Base-by-base conservation (phyloP, 768 basidiomycete species). In the Tylopilus felleus region DNA sequence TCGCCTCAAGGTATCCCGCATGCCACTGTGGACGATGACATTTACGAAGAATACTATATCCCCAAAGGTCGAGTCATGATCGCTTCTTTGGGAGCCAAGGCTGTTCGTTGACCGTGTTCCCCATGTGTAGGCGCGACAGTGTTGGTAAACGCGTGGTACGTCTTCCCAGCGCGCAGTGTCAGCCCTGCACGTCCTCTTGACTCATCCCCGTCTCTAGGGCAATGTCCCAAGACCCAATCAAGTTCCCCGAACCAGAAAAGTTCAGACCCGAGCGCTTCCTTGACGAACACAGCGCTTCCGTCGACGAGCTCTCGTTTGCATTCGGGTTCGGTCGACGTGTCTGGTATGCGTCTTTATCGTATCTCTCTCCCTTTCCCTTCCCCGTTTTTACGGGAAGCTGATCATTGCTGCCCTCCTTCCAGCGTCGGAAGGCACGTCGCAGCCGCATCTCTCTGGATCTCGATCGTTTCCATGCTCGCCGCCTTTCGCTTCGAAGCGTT, bases 31-130 rank as follows among this genome's bases (percentile, higher is more conserved):
- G 60, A 71, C 33, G 75, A 77, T 50, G 78, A 76, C 47, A 51
- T 71, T 16, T 78, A 78, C 53, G 65, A 72, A 43, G 73, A 75
- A 21, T 78, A 78, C 51, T 58, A 78, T 7, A 84, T 85, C 40
- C 81, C 83, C 10, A 73, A 74, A 57, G 82, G 80, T 58, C n/a
- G 7, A n/a, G 36, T 65, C 76, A 23, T 35, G 21, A 13, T 41
- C 29, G 38, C 21, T 35, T 19, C 23, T 44, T 41, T 19, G 41
- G 42, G 14, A n/a, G 39, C 13, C 49, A 35, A 53, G 27, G 39
- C 35, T 2, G 31, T 42, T 38, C 8, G 21, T 25, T 31, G 13
- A 57, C 16, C 16, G 2, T 42, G 22, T 35, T 14, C 23, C 28
- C 12, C 28, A 14, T 16, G 3, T 31, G 21, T 17, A 61, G 66